Evolutionary conservation across 371 early-diverging fungal species (phyloP).

Genomic region (Apophysomyces ossiformis): DNA sequence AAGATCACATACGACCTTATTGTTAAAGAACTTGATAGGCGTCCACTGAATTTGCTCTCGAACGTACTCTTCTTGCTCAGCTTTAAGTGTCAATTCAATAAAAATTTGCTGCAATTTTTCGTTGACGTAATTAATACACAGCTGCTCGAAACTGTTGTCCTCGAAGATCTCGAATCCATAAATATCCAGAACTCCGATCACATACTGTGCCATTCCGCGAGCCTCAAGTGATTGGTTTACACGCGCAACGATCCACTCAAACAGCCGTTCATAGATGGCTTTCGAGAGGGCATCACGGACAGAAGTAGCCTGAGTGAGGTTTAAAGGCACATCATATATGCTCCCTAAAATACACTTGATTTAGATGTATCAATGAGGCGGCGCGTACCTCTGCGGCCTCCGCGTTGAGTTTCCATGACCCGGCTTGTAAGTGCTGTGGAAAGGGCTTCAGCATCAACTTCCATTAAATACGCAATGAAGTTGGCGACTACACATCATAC

Average conservation of each 20-base stretch:
- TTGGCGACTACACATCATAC: constrained; percentile 57
- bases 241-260: constrained; percentile 91
- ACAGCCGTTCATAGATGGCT: constrained; percentile 81
- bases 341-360: constrained; percentile 36
- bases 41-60: constrained; percentile 98
- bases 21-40: constrained; percentile 99
- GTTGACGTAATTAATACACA: constrained; percentile 99
- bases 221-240: constrained; percentile 80
- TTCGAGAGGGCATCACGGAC: constrained; percentile 90
- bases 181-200: constrained; percentile 96
- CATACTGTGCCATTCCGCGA: constrained; percentile 67
- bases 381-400: constrained; percentile 69
- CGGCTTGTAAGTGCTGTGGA: constrained; percentile 71
- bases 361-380: neutral
- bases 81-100: constrained; percentile 97
- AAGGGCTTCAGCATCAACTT: constrained; percentile 66
- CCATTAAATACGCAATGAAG: constrained; percentile 81
- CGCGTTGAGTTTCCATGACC: constrained; percentile 81
- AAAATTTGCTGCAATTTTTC: constrained; percentile 99
- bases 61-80: constrained; percentile 98
- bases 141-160: constrained; percentile 99
- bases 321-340: constrained; percentile 82
- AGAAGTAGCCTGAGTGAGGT: constrained; percentile 76
- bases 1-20: constrained; percentile 96
- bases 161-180: constrained; percentile 97